These are phyloP conservation scores for Pugionium dolabratum DNA, from an alignment of 345 rosid species.

Conservation along the genomic window DNA sequence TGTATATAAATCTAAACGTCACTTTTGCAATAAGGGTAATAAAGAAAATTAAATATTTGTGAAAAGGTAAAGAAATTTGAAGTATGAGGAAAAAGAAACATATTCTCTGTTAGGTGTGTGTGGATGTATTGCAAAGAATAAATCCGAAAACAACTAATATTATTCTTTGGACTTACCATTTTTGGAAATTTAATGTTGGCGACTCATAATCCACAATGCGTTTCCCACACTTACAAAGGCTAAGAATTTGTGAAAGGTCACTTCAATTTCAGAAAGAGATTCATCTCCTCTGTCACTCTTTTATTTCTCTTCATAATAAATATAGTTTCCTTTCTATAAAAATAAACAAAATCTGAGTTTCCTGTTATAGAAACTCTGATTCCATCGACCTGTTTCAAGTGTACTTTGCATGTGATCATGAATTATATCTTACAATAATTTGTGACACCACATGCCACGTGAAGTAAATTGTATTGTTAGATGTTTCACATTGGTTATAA, in stretches of 20 bases:
- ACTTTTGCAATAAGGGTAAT: slow-evolving; percentile 43
- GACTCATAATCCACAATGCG: slow-evolving; percentile 31
- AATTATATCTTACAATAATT: too few species aligned
- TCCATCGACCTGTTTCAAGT: slow-evolving; percentile 27
- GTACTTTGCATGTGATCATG: slow-evolving; percentile 28
- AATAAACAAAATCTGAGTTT: slow-evolving; percentile 28
- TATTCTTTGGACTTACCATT: slow-evolving; percentile 34
- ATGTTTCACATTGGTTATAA: too few species aligned
- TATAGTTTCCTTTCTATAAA: slow-evolving; percentile 14
- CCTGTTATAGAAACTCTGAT: slow-evolving; percentile 39
- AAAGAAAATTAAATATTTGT: background rate
- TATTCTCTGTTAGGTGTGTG: slow-evolving; percentile 37
- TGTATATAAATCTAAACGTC: background rate
- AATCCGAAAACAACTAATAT: slow-evolving; percentile 33
- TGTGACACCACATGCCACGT: too few species aligned
- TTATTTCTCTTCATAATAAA: background rate
- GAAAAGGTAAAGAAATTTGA: background rate
- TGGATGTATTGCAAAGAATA: slow-evolving; percentile 36
- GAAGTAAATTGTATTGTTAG: too few species aligned
- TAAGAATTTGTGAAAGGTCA: slow-evolving; percentile 36
- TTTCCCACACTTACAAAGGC: slow-evolving; percentile 33
- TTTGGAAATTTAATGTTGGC: slow-evolving; percentile 41
- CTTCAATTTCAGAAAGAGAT: slow-evolving; percentile 24
- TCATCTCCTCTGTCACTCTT: slow-evolving; percentile 19
- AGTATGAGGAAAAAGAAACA: slow-evolving; percentile 23